Base-by-base conservation (phyloP, 2,329 filamentous ascomycete genomes). In the Verticillium isaacii region DNA sequence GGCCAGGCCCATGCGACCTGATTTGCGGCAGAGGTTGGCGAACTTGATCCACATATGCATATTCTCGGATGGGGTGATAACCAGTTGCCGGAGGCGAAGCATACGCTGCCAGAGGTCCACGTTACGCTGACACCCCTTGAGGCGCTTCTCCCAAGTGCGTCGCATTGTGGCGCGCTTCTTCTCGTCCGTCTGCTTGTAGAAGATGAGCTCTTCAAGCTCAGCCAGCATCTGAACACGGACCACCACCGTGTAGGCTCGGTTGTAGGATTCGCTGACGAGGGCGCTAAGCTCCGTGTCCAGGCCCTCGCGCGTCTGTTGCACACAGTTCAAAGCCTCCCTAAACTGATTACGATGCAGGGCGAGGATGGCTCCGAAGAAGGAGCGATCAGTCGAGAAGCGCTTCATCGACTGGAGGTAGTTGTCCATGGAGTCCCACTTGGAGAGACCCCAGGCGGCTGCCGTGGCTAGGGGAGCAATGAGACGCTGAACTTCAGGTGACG, bases 21-120 rank as follows among this genome's bases (percentile, higher is more conserved):
- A 97, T 76, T 99, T 99, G 70, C 96, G 91, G 76, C 96, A 99
- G 6, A 99, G 86, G 70, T 98, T 99, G 70, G 95, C 92, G 73
- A 97, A 99, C 74, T 99, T 99, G 80, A 99, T 98, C 88, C 93
- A 97, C 93, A 99, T 99, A 70, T 96, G 91, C 82, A 96, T 92
- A 70, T 97, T 97, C 73, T 99, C 93, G 37, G 87, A 87, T 0
- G 96, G 94, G 0, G 89, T 89, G 64, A 98, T 94, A 63, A 99
- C 95, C 59, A 99, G 82, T 23, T 93, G 91, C 63, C 95, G 88
- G 36, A 99, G 88, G 72, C 97, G 95, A 61, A 99, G 87, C 92
- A 98, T 98, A 63, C 95, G 88, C 73, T 97, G 93, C 95, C 95
- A 99, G 3, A 98, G 92, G 71, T 99, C 95, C 23, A 97, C 93